A percentile compares a stretch with the other conserved stretches of the same genome.
These are phyloP conservation scores for Ambrosiella cleistominuta DNA, from an alignment of 2,329 filamentous ascomycete genomes.

Conservation along the genomic window DNA sequence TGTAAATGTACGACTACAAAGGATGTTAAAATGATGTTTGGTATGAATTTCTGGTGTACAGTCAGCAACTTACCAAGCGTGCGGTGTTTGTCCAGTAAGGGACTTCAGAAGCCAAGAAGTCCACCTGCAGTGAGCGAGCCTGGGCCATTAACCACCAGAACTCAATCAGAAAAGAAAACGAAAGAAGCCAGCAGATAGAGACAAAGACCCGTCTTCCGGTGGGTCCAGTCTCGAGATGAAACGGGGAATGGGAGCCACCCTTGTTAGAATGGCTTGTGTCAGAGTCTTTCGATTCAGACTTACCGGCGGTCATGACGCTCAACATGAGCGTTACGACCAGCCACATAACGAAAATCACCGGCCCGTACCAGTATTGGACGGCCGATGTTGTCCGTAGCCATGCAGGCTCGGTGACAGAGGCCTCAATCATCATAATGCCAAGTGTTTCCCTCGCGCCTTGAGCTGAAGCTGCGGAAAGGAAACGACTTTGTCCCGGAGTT, in stretches of 20 bases:
- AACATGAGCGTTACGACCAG: not conserved
- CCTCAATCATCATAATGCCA: not conserved
- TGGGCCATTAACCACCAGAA: constrained; percentile 9
- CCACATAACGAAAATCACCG: not conserved
- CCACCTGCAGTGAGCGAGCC: constrained; percentile 1
- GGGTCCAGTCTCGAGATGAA: constrained; percentile 9
- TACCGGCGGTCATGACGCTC: not conserved
- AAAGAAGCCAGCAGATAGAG: constrained; percentile 4
- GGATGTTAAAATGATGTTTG: not conserved
- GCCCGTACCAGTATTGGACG: not conserved
- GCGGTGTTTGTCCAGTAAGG: constrained; percentile 5
- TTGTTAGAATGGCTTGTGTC: not conserved
- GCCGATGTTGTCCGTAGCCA: not conserved
- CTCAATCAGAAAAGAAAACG: constrained; percentile 4
- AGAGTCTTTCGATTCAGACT: not conserved
- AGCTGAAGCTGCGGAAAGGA: not conserved
- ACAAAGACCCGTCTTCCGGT: constrained; percentile 8
- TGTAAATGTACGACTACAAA: constrained; percentile 10
- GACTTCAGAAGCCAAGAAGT: constrained; percentile 3
- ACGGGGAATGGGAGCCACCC: constrained; percentile 1
- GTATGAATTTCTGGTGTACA: not conserved
- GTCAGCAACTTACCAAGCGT: constrained; percentile 8
- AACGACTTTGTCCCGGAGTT: not conserved
- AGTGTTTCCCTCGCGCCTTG: not conserved
- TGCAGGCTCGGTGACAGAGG: not conserved